Evolutionary conservation across 345 rosid species (phyloP), one percentile per base, ranked within the genome.

Genomic region (Acer saccharum): DNA sequence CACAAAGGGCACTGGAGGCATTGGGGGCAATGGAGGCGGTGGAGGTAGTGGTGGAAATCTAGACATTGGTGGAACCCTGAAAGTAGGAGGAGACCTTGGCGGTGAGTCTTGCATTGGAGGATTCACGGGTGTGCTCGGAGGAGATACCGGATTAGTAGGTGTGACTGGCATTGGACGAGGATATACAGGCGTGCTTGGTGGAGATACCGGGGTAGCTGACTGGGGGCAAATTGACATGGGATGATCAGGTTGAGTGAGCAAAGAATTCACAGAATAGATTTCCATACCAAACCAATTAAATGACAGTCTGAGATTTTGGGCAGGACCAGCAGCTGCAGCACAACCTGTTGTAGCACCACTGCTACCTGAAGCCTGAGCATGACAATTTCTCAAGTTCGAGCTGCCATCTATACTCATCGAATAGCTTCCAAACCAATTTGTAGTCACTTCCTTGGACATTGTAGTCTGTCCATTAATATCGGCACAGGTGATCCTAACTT

Each of bases 301-400:
- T 57, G 79, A 55, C 32, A 92, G 91, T 74, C 69, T 82, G 10
- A 88, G 91, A 77, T 77, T 84, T 72, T 87, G 88, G 13, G 92
- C 77, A 79, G 96, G 91, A 71, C 98, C 93, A 35, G 91, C 88
- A 39, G 88, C 79, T 75, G 81, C 86, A 69, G 71, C 79, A 69
- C 97, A 95, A 18, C 81, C 79, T 71, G 67, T 76, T 84, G 87
- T 67, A 74, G 91, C 39, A 35, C 3, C 39, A 35, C 39, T 35
- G 54, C 77, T 78, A 52, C 87, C 84, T 64, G 89, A 82, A 72
- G 90, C 91, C 41, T 90, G 93, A 48, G 91, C 97, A 68, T 83
- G 80, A 79, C 98, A 95, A 68, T 85, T 84, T 60, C 88, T 91
- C 70, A 95, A 80, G 84, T 95, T 94, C 9, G 97, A 95, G 39